Conservation (phyloP, 495 filamentous ascomycete genomes). For the Hypoxylon fuscum region DNA sequence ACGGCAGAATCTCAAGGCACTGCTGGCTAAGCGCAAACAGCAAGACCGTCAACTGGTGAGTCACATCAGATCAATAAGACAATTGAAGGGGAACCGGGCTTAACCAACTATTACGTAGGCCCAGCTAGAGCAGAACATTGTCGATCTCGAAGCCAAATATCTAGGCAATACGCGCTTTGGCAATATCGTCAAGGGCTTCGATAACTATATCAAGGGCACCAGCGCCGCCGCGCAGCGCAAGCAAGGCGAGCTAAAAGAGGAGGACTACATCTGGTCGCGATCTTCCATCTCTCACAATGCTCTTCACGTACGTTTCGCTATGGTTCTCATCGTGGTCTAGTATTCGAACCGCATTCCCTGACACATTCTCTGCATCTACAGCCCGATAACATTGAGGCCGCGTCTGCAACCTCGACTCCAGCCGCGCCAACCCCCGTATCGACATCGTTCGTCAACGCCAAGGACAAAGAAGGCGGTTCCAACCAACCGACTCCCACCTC, state of each 20-base stretch:
- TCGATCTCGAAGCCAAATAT: constrained; percentile 83
- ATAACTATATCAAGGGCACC: constrained; percentile 92
- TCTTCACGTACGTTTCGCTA: constrained; percentile 48
- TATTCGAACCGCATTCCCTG: not conserved
- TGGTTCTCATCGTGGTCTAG: not conserved
- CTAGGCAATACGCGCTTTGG: constrained; percentile 88
- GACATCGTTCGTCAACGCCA: constrained; percentile 50
- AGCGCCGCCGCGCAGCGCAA: constrained; percentile 57
- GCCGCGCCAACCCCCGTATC: constrained; percentile 61
- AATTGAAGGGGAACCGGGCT: not conserved
- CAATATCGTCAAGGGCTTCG: constrained; percentile 97
- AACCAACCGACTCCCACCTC: constrained; percentile 57
- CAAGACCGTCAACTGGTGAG: constrained; percentile 57
- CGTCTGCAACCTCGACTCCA: constrained; percentile 48
- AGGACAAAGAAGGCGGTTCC: constrained; percentile 48
- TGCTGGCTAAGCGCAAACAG: constrained; percentile 53
- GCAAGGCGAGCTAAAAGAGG: constrained; percentile 59
- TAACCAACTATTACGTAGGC: constrained; percentile 40
- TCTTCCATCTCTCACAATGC: constrained; percentile 67
- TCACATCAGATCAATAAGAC: constrained; percentile 1
- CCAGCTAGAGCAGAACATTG: constrained; percentile 79
- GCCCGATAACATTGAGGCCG: constrained; percentile 52
- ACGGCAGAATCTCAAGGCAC: constrained; percentile 57
- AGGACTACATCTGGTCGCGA: constrained; percentile 65
- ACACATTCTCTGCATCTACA: constrained; percentile 37